Evolutionary conservation across 2,329 filamentous ascomycete species (phyloP).

Genomic region (Diaporthe sp.): DNA sequence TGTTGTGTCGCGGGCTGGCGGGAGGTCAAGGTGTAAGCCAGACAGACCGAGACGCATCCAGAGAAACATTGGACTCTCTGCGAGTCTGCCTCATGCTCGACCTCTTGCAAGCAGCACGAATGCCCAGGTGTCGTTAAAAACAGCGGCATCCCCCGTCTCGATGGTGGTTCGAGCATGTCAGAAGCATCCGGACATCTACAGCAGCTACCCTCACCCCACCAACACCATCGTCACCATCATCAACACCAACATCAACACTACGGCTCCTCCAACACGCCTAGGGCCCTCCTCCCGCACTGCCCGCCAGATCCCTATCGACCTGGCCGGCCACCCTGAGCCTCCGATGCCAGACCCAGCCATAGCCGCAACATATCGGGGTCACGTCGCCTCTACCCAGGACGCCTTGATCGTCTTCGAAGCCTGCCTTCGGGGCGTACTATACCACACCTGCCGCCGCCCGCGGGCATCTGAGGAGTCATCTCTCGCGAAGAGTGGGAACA

Average conservation of each 20-base stretch:
- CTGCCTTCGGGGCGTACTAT: conserved; percentile 22
- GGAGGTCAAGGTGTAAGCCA: not conserved
- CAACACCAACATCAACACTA: not conserved
- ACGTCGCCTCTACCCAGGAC: conserved; percentile 28
- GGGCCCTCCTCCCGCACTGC: conserved; percentile 7
- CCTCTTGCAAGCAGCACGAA: not conserved
- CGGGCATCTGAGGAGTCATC: conserved; percentile 16
- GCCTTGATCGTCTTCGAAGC: conserved; percentile 28
- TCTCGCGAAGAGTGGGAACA: conserved; percentile 20
- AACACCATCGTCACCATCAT: not conserved
- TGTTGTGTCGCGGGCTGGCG: not conserved
- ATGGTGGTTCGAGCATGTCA: conserved; percentile 26
- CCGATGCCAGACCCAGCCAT: conserved; percentile 31
- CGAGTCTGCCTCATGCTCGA: conserved; percentile 11
- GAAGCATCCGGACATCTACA: conserved; percentile 19
- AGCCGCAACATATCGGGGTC: conserved; percentile 23
- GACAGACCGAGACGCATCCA: not conserved
- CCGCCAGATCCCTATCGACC: conserved; percentile 15
- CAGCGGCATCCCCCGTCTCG: conserved; percentile 21
- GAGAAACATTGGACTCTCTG: conserved; percentile 11
- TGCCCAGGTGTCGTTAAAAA: conserved; percentile 4
- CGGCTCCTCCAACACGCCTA: conserved; percentile 9
- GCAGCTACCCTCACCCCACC: conserved; percentile 12
- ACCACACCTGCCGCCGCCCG: conserved; percentile 21
- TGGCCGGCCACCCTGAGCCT: conserved; percentile 17